Evolutionary conservation across 805 yeast genomes (phyloP), one percentile per base, ranked within the genome.

Genomic region (Candida hungchunana): DNA sequence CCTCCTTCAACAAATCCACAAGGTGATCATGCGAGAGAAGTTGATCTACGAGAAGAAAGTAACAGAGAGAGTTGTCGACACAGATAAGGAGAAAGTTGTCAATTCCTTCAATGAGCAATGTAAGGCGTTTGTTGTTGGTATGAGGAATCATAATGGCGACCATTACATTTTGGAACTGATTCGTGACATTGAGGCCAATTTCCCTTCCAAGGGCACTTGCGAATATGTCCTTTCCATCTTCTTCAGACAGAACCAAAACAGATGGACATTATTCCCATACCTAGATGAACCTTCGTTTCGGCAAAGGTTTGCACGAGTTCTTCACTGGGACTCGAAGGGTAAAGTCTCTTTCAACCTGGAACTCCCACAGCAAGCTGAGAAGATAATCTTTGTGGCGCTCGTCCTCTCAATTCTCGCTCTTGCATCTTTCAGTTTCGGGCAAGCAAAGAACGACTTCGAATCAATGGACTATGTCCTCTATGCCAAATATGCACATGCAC

Each of bases 201-300:
- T 32, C 37, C 48, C 44, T 4, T 13, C 32, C 2, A 10, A 33
- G 11, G 16, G 12, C 3, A 13, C 18, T 3, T 35, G 36, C 21
- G 30, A 27, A 7, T 29, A 23, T 15, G 29, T 24, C 1, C 22
- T 43, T 24, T 6, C 16, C 4, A 26, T 37, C 23, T 36, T 43
- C 27, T 38, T 44, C 36, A 30, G 39, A 13, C 39, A 39, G 22
- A 44, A 40, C 21, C 19, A 18, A 6, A 14, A 40, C 20, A 32
- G 48, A 21, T 40, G 37, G 36, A 26, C 29, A 6, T 20, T 44
- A 8, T 39, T 40, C 26, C 44, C 48, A 4, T 40, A 40, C 14
- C 30, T 36, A 6, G 37, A 44, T 18, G 43, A 44, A 21, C 30
- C 13, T 4, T 18, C 40, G 1, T 44, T 44, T 30, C 10, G 26